Conservation (phyloP, 257 asterid species). For the Nicotiana noctiflora region DNA sequence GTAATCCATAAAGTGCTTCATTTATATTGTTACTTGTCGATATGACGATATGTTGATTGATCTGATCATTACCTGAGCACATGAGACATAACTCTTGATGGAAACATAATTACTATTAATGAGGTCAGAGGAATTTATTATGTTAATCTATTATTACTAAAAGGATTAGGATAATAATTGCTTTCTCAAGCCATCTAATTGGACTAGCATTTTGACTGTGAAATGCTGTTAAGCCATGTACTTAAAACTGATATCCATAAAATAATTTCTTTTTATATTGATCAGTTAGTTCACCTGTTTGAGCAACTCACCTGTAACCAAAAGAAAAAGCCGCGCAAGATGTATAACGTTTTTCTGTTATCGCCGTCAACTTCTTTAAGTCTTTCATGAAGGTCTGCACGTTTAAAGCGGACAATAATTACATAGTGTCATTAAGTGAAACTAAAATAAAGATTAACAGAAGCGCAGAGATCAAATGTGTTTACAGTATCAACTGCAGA, state of each 20-base stretch:
- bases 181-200: background rate
- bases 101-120: background rate
- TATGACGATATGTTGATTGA: background rate
- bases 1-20: background rate
- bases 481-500: background rate
- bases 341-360: background rate
- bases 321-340: conserved; percentile 6
- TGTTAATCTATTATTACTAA: background rate
- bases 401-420: background rate
- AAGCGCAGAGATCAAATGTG: background rate
- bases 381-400: conserved; percentile 4
- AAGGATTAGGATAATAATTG: background rate
- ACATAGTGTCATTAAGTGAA: background rate
- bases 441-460: background rate
- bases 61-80: background rate
- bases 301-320: conserved; percentile 11
- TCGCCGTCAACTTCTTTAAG: background rate
- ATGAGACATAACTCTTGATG: background rate
- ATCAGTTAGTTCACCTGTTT: background rate
- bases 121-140: background rate
- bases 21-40: background rate
- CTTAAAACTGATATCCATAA: background rate
- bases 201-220: background rate
- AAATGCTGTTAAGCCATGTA: background rate
- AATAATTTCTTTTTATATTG: background rate